Percentiles rank a stretch among this genome's conserved stretches.
phyloP scores from a whole-genome alignment of 2,329 filamentous ascomycete genomes.

The Elsinoe perseae region DNA sequence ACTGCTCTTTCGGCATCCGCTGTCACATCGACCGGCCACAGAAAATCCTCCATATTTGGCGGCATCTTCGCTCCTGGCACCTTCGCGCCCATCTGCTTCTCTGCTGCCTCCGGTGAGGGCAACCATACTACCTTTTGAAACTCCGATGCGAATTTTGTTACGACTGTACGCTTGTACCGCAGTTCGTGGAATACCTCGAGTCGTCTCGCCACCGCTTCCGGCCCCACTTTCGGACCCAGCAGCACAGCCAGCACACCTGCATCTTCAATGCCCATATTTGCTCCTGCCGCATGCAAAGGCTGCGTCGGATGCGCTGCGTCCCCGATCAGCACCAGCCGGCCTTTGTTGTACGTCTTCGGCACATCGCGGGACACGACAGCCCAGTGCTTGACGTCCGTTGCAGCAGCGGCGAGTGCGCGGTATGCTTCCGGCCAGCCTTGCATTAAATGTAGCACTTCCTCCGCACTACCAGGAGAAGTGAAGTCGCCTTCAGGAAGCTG shows the following conservation, averaged over 20 bases:
- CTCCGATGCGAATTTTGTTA: slow-evolving; percentile 5
- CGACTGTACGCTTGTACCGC: slow-evolving; percentile 1
- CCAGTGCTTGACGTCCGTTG: slow-evolving; percentile 14
- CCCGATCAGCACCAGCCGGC: slow-evolving; percentile 28
- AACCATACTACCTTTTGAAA: neutral
- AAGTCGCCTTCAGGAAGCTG: slow-evolving; percentile 4
- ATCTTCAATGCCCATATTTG: slow-evolving; percentile 16
- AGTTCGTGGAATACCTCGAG: slow-evolving; percentile 9
- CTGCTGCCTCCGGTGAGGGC: neutral
- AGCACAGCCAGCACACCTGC: slow-evolving; percentile 10
- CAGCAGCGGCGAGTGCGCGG: neutral
- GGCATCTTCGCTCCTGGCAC: slow-evolving; percentile 7
- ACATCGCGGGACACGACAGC: slow-evolving; percentile 9
- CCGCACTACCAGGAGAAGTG: neutral
- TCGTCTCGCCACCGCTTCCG: neutral
- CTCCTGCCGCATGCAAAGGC: slow-evolving; percentile 29
- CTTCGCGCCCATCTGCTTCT: neutral
- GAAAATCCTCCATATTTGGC: slow-evolving; percentile 1
- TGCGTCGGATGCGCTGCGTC: slow-evolving; percentile 33
- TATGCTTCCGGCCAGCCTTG: slow-evolving; percentile 4
- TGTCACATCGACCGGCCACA: slow-evolving; percentile 15
- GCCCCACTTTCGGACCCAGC: neutral
- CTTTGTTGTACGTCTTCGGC: slow-evolving; percentile 24
- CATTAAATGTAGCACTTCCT: slow-evolving; percentile 13
- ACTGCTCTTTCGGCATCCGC: neutral